phyloP scores from a whole-genome alignment of 805 yeast species.

The Candida vaughaniae region DNA sequence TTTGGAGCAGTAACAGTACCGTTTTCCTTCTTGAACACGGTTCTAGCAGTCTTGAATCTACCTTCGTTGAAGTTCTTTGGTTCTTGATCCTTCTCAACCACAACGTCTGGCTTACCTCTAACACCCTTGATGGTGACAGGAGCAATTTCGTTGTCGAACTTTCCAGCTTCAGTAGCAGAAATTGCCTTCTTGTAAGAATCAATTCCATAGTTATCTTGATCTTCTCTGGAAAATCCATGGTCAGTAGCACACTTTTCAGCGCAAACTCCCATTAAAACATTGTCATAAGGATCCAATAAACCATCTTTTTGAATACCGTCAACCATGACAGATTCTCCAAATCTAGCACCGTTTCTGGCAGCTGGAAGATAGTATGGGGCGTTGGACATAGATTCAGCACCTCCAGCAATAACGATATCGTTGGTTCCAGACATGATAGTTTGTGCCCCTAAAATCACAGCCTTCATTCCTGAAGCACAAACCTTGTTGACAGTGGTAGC shows the following conservation, averaged over 20 bases:
- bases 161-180: constrained; percentile 74
- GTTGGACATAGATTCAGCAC: constrained; percentile 97
- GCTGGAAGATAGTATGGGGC: constrained; percentile 75
- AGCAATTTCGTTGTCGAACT: constrained; percentile 76
- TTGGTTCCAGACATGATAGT: constrained; percentile 84
- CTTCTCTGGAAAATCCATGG: constrained; percentile 72
- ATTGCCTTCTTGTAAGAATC: constrained; percentile 84
- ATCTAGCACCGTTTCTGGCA: constrained; percentile 87
- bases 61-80: constrained; percentile 70
- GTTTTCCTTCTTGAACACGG: constrained; percentile 85
- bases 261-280: constrained; percentile 90
- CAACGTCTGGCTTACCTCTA: constrained; percentile 64
- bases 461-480: constrained; percentile 94
- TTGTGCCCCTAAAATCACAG: constrained; percentile 89
- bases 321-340: constrained; percentile 73
- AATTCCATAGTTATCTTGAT: constrained; percentile 87
- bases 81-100: constrained; percentile 82
- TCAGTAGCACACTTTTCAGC: constrained; percentile 96
- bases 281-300: constrained; percentile 85
- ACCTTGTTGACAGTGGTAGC: constrained; percentile 95
- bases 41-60: constrained; percentile 75
- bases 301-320: constrained; percentile 96
- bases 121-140: constrained; percentile 87
- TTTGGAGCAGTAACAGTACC: constrained; percentile 98
- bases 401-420: constrained; percentile 93